Conservation (phyloP, 2,329 filamentous ascomycete genomes). For the Cercospora sp. region DNA sequence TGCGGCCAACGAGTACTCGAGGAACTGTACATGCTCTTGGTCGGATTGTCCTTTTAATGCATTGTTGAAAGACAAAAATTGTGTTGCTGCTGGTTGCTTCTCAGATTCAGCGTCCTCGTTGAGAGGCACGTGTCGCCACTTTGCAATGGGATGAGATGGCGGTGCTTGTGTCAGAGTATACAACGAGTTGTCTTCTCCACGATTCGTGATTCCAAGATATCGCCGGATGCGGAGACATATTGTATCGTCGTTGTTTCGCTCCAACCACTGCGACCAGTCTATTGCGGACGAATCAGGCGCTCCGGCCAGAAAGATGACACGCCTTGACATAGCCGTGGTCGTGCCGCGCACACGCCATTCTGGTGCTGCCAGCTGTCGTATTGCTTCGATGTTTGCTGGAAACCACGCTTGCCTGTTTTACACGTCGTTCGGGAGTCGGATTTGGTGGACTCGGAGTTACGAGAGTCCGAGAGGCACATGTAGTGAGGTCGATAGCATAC, state of each 20-base stretch:
- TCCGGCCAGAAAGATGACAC: constrained; percentile 57
- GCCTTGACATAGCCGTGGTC: constrained; percentile 1
- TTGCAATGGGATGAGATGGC: constrained; percentile 24
- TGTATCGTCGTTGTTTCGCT: constrained; percentile 33
- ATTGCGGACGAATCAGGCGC: constrained; percentile 59
- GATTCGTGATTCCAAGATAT: constrained; percentile 21
- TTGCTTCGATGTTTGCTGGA: not conserved
- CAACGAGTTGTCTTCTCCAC: not conserved
- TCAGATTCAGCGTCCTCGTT: not conserved
- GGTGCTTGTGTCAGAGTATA: not conserved
- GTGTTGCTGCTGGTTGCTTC: constrained; percentile 23
- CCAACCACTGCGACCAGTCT: constrained; percentile 59
- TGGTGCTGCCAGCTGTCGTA: not conserved
- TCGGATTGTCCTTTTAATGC: constrained; percentile 2
- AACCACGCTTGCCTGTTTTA: not conserved
- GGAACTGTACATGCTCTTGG: constrained; percentile 60
- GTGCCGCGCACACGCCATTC: constrained; percentile 4
- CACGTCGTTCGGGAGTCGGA: not conserved
- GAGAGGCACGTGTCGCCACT: constrained; percentile 32
- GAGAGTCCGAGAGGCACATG: constrained; percentile 1
- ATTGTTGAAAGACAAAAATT: constrained; percentile 33
- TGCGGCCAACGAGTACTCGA: constrained; percentile 72
- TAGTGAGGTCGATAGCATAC: not conserved
- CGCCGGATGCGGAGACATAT: constrained; percentile 9
- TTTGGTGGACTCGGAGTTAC: constrained; percentile 7